Percentiles rank a stretch among this genome's conserved stretches.
These are phyloP conservation scores for Amanita exitialis DNA, from an alignment of 768 basidiomycete species.

Conservation along the genomic window DNA sequence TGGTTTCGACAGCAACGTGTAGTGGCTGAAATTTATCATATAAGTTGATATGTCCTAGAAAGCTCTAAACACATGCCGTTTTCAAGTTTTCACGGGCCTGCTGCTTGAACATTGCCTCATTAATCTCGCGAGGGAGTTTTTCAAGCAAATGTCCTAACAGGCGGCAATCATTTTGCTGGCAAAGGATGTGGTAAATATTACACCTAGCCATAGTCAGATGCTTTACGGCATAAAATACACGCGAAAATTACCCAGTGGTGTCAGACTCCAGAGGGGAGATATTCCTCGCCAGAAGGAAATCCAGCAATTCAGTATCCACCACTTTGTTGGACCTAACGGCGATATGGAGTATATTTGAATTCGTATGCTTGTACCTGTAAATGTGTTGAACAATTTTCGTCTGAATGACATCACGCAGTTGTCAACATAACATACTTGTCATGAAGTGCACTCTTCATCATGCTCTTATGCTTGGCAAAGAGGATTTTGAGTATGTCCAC, in stretches of 20 bases:
- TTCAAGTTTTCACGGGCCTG: slow-evolving; percentile 17
- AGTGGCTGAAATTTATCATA: slow-evolving; percentile 30
- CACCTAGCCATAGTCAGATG: slow-evolving; percentile 22
- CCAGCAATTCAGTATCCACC: slow-evolving; percentile 25
- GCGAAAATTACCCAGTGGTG: slow-evolving; percentile 28
- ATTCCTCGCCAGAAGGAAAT: slow-evolving; percentile 39
- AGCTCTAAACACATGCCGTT: neutral
- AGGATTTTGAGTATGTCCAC: slow-evolving; percentile 33
- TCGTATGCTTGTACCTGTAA: slow-evolving; percentile 34
- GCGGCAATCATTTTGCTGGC: slow-evolving; percentile 15
- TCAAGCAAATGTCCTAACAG: slow-evolving; percentile 33
- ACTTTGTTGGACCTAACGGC: slow-evolving; percentile 22
- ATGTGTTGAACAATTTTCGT: neutral
- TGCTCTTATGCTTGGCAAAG: slow-evolving; percentile 28
- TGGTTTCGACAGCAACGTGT: slow-evolving; percentile 37
- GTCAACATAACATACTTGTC: slow-evolving; percentile 24
- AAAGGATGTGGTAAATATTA: slow-evolving; percentile 48
- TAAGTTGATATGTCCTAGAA: neutral
- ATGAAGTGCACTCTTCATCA: slow-evolving; percentile 32
- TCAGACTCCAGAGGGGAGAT: slow-evolving; percentile 35
- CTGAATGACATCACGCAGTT: neutral
- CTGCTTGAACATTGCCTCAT: no score
- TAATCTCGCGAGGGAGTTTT: slow-evolving; percentile 36
- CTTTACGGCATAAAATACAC: neutral
- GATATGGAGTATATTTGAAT: slow-evolving; percentile 33